Evolutionary conservation across 805 yeast genomes (phyloP).

Genomic region (Alloascoidea africana): DNA sequence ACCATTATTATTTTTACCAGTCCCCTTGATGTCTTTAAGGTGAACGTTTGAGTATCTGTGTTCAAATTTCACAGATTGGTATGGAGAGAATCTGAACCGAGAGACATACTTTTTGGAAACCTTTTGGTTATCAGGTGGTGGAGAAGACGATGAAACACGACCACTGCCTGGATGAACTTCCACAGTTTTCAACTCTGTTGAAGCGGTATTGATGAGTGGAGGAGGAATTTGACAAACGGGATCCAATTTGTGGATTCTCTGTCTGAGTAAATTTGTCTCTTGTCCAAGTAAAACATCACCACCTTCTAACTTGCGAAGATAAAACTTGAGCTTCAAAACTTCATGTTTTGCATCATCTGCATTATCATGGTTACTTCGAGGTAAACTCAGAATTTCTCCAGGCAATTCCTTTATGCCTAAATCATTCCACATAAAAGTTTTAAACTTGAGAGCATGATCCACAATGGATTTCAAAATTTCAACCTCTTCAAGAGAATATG

Average conservation of each 20-base stretch:
- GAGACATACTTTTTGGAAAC: too few relatives aligned
- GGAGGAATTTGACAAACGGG: constrained; percentile 15
- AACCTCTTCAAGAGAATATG: constrained; percentile 8
- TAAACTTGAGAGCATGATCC: constrained; percentile 1
- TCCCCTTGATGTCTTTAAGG: too few relatives aligned
- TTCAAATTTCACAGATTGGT: too few relatives aligned
- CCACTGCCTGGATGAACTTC: too few relatives aligned
- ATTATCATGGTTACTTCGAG: constrained; percentile 9
- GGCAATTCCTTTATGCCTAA: neutral
- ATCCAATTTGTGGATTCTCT: constrained; percentile 12
- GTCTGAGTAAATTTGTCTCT: constrained; percentile 19
- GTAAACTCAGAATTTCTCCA: constrained; percentile 1
- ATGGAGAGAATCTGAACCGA: too few relatives aligned
- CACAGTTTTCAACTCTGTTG: neutral
- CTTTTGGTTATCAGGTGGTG: too few relatives aligned
- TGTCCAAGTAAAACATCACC: constrained; percentile 19
- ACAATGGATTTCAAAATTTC: constrained; percentile 1
- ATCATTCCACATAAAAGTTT: neutral
- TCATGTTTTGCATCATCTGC: constrained; percentile 12
- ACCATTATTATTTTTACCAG: too few relatives aligned
- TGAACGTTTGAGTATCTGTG: too few relatives aligned
- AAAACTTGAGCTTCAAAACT: constrained; percentile 21
- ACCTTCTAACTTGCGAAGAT: constrained; percentile 33
- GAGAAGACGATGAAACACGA: too few relatives aligned
- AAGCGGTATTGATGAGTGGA: constrained; percentile 10